Base-by-base conservation (phyloP, 2,329 filamentous ascomycete genomes). In the Catunica adiposa region DNA sequence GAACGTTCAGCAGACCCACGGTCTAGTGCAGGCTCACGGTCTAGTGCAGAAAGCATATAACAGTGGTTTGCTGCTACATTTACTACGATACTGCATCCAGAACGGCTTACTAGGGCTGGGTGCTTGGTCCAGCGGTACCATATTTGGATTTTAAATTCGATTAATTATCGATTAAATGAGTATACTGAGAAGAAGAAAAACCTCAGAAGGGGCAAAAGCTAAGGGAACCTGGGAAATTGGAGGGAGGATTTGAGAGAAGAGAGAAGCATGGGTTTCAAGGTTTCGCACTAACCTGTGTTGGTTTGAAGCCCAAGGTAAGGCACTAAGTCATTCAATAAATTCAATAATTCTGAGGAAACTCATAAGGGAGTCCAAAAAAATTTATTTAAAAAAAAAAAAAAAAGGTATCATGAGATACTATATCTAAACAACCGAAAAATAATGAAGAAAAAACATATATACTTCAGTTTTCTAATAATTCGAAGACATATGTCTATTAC, bases 181-280 rank as follows among this genome's bases (percentile, higher is more conserved):
- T 8, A 17, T 44, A 22, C 40, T 44, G n/a, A 8, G 15, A 44
- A 44, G 20, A 42, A 44, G n/a, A n/a, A 44, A 44, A 22, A 44
- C 40, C 20, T 44, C 40, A 17, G n/a, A 38, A 2, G 20, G 20
- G 9, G 17, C 15, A 17, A 44, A 44, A 44, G 40, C 20, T 8
- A 44, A 44, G 40, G n/a, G 40, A 44, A 44, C 11, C 40, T 44
- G 40, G 40, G 4, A 44, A 44, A 44, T 44, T 44, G 40, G 17
- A 44, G 40, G 40, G 40, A 44, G 40, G n/a, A 44, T 44, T 44
- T 44, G 40, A 44, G 40, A 44, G 40, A 44, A 44, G 15, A 44
- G 40, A 22, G 20, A 17, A 44, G 40, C 15, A 44, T 44, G 40
- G 4, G 40, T 17, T 44, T 44, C 40, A 44, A 44, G 40, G 40